Evolutionary conservation across 176 grass and related monocot genomes (phyloP).

Genomic region (Cenchrus fungigraminus): DNA sequence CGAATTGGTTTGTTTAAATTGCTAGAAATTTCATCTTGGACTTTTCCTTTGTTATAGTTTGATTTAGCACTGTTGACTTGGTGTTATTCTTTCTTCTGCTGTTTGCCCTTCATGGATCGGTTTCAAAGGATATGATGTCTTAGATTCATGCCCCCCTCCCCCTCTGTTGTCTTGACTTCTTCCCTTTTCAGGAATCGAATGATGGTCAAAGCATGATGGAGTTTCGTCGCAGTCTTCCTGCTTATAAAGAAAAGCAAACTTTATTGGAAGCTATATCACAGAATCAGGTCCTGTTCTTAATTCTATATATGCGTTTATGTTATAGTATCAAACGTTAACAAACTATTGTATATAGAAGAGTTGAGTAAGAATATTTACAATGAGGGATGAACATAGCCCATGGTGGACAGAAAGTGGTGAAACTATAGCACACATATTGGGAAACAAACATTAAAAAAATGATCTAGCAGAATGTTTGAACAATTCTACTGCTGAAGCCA

Average conservation of each 20-base stretch:
- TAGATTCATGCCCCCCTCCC: background rate
- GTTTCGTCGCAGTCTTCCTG: conserved; percentile 87
- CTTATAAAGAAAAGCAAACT: conserved; percentile 82
- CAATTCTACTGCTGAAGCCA: conserved; percentile 9
- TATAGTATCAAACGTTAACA: conserved; percentile 1
- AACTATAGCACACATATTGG: background rate
- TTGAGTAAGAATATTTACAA: background rate
- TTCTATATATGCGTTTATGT: conserved; percentile 22
- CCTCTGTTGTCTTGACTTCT: background rate
- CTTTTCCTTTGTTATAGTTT: conserved; percentile 6
- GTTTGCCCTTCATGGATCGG: background rate
- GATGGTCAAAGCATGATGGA: conserved; percentile 93
- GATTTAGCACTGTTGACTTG: background rate
- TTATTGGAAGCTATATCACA: conserved; percentile 74
- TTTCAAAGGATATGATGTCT: conserved; percentile 3
- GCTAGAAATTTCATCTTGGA: background rate
- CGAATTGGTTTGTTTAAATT: conserved; percentile 14
- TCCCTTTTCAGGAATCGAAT: conserved; percentile 72
- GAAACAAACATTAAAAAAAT: conserved; percentile 19
- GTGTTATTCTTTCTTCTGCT: background rate
- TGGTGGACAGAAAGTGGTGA: background rate
- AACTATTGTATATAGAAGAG: background rate
- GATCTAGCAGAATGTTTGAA: conserved; percentile 10
- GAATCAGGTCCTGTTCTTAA: conserved; percentile 71
- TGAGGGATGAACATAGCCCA: background rate